Percentiles rank a stretch among this genome's conserved stretches.
These are phyloP conservation scores for Priceomyces castillae DNA, from an alignment of 805 yeast genomes.

Conservation along the genomic window DNA sequence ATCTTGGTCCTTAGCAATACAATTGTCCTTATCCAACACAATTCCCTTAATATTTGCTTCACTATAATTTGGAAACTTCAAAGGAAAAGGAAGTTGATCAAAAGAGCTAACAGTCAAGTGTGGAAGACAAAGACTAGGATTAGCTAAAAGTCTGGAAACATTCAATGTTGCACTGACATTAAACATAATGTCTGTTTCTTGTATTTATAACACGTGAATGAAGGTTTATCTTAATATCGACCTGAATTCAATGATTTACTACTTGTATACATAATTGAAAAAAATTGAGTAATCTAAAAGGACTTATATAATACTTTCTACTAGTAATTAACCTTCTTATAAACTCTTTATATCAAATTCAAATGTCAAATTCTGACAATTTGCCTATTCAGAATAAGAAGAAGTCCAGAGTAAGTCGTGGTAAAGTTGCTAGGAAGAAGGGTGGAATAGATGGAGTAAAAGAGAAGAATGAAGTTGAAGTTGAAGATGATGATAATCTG, in stretches of 20 bases:
- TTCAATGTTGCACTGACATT: constrained; percentile 79
- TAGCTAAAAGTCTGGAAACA: constrained; percentile 52
- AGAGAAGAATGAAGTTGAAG: constrained; percentile 22
- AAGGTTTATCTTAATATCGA: too few species aligned
- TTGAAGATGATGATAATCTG: constrained; percentile 36
- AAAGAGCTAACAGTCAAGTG: constrained; percentile 55
- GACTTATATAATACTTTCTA: too few species aligned
- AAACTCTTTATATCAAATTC: too few species aligned
- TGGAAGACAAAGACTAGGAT: constrained; percentile 72
- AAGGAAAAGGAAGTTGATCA: constrained; percentile 58
- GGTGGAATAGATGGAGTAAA: constrained; percentile 7
- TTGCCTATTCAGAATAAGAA: not conserved
- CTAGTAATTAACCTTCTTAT: too few species aligned
- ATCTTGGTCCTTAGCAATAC: constrained; percentile 83
- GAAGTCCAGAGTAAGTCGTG: not conserved
- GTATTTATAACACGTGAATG: too few species aligned
- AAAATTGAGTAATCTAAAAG: too few species aligned
- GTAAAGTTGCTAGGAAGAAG: constrained; percentile 3
- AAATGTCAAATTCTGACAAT: not conserved
- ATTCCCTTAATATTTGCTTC: constrained; percentile 58
- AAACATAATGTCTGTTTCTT: constrained; percentile 30
- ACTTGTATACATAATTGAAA: too few species aligned
- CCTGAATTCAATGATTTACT: too few species aligned
- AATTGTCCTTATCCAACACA: constrained; percentile 92
- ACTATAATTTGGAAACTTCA: constrained; percentile 30